Evolutionary conservation across 2,329 filamentous ascomycete genomes (phyloP).

Genomic region (Zymoseptoria crescenta): DNA sequence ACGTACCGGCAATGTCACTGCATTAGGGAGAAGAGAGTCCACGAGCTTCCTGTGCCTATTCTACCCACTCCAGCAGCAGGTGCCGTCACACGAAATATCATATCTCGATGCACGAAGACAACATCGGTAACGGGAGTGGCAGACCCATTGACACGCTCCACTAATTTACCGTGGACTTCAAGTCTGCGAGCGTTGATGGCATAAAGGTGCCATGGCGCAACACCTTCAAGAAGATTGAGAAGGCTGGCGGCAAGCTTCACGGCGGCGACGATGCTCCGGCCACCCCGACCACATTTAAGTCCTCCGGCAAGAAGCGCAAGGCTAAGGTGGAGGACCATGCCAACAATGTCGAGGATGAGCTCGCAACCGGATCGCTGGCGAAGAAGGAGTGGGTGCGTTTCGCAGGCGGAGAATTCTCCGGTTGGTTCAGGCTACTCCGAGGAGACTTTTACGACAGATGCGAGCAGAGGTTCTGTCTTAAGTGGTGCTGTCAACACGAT

Average conservation of each 20-base stretch:
- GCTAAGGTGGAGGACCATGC: not conserved
- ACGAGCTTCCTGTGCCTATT: not conserved
- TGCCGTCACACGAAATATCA: not conserved
- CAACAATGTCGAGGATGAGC: slow-evolving; percentile 3
- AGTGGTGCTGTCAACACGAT: no score
- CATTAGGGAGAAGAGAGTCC: not conserved
- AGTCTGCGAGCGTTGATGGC: slow-evolving; percentile 8
- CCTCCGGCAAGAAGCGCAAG: slow-evolving; percentile 12
- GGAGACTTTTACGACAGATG: no score
- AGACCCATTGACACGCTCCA: not conserved
- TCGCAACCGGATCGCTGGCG: not conserved
- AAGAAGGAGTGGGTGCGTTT: not conserved
- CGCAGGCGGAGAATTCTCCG: no score
- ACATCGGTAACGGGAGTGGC: not conserved
- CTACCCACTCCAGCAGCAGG: not conserved
- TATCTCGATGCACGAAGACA: not conserved
- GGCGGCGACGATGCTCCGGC: not conserved
- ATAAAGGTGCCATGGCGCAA: slow-evolving; percentile 11
- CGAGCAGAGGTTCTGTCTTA: no score
- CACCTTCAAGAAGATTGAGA: slow-evolving; percentile 13
- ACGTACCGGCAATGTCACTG: not conserved
- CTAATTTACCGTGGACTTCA: slow-evolving; percentile 12
- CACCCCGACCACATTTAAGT: not conserved
- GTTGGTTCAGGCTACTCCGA: no score
- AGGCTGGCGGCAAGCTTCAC: slow-evolving; percentile 10